Conservation (phyloP, 495 filamentous ascomycete species). For the Penicillium herquei region DNA sequence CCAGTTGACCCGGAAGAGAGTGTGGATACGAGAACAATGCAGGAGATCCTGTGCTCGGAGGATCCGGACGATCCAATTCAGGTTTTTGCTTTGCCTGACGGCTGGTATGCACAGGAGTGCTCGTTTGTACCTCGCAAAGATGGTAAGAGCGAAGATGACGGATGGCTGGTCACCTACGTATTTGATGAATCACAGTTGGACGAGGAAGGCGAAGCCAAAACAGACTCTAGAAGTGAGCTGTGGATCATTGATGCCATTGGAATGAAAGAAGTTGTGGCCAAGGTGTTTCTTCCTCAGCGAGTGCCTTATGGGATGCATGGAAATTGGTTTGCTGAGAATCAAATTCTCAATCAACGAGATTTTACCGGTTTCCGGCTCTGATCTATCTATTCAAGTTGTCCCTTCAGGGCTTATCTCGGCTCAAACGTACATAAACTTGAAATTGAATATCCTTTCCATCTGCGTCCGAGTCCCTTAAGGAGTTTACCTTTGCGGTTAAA, state of each 20-base stretch:
- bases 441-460: no score
- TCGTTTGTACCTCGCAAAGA: constrained; percentile 54
- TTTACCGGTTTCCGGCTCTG: no score
- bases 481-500: no score
- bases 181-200: constrained; percentile 58
- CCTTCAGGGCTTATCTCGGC: no score
- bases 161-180: constrained; percentile 59
- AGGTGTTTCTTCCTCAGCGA: constrained; percentile 55
- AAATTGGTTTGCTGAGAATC: constrained; percentile 59
- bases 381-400: no score
- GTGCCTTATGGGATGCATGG: constrained; percentile 69
- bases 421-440: no score
- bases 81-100: constrained; percentile 54
- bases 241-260: neutral
- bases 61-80: constrained; percentile 53
- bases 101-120: constrained; percentile 63
- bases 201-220: constrained; percentile 25
- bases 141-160: constrained; percentile 51
- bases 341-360: constrained; percentile 41
- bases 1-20: neutral
- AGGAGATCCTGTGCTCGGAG: neutral
- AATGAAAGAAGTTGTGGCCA: constrained; percentile 49
- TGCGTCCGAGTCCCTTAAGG: no score
- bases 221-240: neutral
- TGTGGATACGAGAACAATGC: neutral